Evolutionary conservation across 805 yeast species (phyloP).

Genomic region (Sugiyamaella lignohabitans): DNA sequence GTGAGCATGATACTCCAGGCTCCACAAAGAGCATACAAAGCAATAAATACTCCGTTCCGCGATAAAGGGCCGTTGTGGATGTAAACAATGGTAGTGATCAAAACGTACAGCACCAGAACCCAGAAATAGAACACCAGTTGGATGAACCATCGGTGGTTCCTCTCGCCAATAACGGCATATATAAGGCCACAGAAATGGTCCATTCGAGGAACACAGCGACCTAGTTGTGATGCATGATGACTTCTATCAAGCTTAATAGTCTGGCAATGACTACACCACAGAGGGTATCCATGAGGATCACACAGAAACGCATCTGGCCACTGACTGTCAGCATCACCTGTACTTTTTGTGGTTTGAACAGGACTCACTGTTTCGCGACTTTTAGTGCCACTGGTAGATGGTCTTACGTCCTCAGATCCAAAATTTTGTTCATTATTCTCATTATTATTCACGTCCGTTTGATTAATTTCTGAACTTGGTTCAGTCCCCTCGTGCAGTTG

Average conservation of each 20-base stretch:
- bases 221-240: conserved; percentile 57
- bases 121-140: conserved; percentile 38
- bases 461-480: background rate
- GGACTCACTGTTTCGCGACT: background rate
- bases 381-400: background rate
- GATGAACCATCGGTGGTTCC: conserved; percentile 55
- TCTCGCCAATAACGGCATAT: conserved; percentile 63
- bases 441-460: background rate
- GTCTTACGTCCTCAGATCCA: background rate
- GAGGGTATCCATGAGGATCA: conserved; percentile 67
- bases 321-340: no score
- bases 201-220: conserved; percentile 60
- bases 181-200: conserved; percentile 85
- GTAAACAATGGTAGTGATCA: conserved; percentile 35
- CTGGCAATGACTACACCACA: conserved; percentile 65
- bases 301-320: conserved; percentile 64
- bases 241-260: conserved; percentile 60
- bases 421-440: background rate
- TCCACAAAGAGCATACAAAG: conserved; percentile 40
- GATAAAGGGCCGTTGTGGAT: conserved; percentile 30
- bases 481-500: no score
- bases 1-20: conserved; percentile 42
- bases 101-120: conserved; percentile 35
- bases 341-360: background rate
- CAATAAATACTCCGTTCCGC: conserved; percentile 41